Percentiles rank a stretch among this genome's conserved stretches.
phyloP scores from a whole-genome alignment of 75 land plant genomes.

The Picea glauca region DNA sequence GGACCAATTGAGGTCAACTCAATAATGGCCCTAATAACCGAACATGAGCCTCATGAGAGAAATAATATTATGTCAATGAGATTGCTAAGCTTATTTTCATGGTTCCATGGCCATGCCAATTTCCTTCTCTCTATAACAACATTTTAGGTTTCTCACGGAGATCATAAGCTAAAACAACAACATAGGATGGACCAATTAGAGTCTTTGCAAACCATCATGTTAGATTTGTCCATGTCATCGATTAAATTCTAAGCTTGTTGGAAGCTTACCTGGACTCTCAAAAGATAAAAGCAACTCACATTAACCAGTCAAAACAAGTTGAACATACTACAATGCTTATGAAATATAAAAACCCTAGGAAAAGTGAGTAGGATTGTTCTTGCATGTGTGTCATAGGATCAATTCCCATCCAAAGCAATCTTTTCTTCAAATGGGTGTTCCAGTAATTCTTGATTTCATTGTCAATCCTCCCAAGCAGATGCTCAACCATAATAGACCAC shows the following conservation, averaged over 20 bases:
- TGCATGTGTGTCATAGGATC: too few species aligned
- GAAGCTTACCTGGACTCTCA: constrained; percentile 70
- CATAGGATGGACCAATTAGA: not conserved
- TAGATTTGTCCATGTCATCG: not conserved
- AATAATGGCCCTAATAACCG: constrained; percentile 4
- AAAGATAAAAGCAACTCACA: constrained; percentile 31
- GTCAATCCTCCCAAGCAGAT: too few species aligned
- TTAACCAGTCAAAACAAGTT: too few species aligned
- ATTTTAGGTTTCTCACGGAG: not conserved
- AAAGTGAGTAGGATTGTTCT: too few species aligned
- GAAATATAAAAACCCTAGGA: too few species aligned
- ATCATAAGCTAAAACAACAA: not conserved
- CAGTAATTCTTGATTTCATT: too few species aligned
- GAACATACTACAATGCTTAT: too few species aligned
- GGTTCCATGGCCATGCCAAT: not conserved
- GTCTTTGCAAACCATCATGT: not conserved
- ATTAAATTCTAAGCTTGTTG: constrained; percentile 35
- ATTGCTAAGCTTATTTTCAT: not conserved
- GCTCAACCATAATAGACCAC: too few species aligned
- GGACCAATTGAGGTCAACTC: not conserved
- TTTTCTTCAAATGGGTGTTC: too few species aligned
- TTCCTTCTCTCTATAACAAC: not conserved
- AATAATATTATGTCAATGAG: not conserved
- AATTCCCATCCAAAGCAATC: too few species aligned
- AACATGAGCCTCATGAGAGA: not conserved